Evolutionary conservation across 2,329 filamentous ascomycete genomes (phyloP), one percentile per base, ranked within the genome.

Genomic region (Fusarium devonianum): DNA sequence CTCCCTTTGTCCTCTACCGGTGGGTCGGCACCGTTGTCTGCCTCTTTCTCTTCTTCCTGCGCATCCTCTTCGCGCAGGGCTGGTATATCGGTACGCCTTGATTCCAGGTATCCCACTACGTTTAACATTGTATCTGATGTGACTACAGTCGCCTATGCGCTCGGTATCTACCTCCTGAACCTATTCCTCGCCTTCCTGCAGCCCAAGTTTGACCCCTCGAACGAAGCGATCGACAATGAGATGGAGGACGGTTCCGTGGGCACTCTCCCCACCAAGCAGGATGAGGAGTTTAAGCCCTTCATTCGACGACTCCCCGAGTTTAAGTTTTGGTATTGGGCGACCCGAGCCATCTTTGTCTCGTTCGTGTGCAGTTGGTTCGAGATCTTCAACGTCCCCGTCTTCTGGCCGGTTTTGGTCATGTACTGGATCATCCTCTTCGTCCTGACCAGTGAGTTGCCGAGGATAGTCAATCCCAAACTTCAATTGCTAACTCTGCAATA

Each of bases 281-380:
- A 97, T 69, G 92, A 99, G 69, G 94, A 99, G 78, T 99, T 99
- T 80, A 86, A 92, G 58, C 94, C 94, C 4, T 99, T 99, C 70
- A 97, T 99, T 71, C 86, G 94, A 68, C 85, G 94, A 53, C 85
- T 99, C 17, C 94, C 94, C 46, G 94, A 99, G 76, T 99, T 99
- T 84, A 99, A 99, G 83, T 99, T 99, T 81, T 99, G 94, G 94
- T 91, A 97, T 78, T 89, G 90, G 67, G 92, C 93, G 43, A 97
- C 93, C 47, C 85, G 92, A 69, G 93, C 93, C 45, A 83, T 97
- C 65, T 70, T 79, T 60, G 90, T 97, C 67, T 86, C 83, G 26
- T 96, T 97, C 72, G 62, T 87, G 57, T 97, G 92, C 84, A 91
- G 86, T 65, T 97, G 91, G 89, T 96, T 95, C 73, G 82, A 89